Percentiles rank a stretch among this genome's conserved stretches.
Conservation (phyloP, 352 stramenopile genomes). For the Phytophthora syringae region DNA sequence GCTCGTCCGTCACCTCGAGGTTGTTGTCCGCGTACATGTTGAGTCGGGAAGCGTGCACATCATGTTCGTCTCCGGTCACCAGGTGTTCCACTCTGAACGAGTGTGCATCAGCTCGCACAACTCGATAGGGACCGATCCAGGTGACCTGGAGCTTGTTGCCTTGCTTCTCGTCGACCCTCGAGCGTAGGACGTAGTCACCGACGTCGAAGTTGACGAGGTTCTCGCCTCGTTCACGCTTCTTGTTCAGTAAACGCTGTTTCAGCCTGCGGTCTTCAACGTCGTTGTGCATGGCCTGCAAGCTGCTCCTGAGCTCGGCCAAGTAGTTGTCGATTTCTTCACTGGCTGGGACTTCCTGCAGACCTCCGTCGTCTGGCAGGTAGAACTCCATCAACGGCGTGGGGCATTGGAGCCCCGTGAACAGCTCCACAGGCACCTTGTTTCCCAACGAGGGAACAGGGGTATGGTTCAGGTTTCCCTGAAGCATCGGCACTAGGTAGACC, state of each 20-base stretch:
- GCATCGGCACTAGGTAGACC: too few relatives aligned
- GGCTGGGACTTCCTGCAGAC: too few relatives aligned
- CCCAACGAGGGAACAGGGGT: too few relatives aligned
- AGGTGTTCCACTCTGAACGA: conserved; percentile 14
- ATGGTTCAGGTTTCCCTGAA: too few relatives aligned
- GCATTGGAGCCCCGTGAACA: too few relatives aligned
- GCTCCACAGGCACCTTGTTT: too few relatives aligned
- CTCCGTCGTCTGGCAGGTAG: too few relatives aligned
- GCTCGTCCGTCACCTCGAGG: neutral
- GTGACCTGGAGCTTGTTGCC: neutral
- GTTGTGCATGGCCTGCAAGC: neutral
- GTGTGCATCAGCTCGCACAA: conserved; percentile 1
- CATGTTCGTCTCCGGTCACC: conserved; percentile 2
- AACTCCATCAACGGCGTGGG: too few relatives aligned
- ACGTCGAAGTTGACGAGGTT: conserved; percentile 12
- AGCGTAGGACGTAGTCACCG: conserved; percentile 6
- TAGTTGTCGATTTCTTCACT: neutral
- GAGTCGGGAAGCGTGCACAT: conserved; percentile 8
- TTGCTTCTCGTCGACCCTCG: neutral
- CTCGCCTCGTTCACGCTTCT: conserved; percentile 1
- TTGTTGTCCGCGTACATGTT: conserved; percentile 9
- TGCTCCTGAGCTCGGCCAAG: neutral
- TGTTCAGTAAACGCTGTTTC: conserved; percentile 13
- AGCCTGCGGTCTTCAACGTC: neutral
- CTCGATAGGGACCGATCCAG: neutral